phyloP scores from a whole-genome alignment of 192 early-diverging fungal species.

The Gaertneriomyces semiglobifer region DNA sequence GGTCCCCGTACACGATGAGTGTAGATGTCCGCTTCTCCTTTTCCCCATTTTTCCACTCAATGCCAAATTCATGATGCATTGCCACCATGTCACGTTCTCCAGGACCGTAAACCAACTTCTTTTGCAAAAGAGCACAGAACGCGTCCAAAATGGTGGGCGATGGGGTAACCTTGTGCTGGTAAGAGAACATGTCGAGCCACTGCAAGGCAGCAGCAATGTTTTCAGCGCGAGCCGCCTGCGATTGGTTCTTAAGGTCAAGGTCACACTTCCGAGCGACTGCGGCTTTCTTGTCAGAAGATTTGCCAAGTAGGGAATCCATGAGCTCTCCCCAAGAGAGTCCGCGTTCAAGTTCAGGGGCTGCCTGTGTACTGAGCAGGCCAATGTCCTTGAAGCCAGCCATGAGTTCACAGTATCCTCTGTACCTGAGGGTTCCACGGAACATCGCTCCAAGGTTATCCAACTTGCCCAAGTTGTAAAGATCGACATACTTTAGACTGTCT shows the following conservation, averaged over 20 bases:
- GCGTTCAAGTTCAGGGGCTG: conserved; percentile 27
- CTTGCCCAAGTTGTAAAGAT: conserved; percentile 77
- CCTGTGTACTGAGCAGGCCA: conserved; percentile 68
- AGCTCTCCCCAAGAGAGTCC: conserved; percentile 29
- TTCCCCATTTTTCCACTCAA: conserved; percentile 64
- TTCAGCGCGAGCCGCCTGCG: conserved; percentile 27
- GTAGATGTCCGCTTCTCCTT: conserved; percentile 75
- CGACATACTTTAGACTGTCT: conserved; percentile 84
- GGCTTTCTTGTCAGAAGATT: not conserved
- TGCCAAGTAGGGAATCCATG: conserved; percentile 22
- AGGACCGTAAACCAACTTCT: conserved; percentile 68
- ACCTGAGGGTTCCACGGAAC: conserved; percentile 93
- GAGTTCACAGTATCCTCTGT: conserved; percentile 85
- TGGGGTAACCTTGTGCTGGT: conserved; percentile 20
- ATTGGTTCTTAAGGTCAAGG: not conserved
- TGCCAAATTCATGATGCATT: conserved; percentile 92
- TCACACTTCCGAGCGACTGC: conserved; percentile 15
- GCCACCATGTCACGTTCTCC: conserved; percentile 91
- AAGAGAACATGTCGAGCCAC: conserved; percentile 42
- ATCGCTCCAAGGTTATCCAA: conserved; percentile 75
- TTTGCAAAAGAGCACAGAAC: conserved; percentile 76
- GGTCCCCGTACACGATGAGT: conserved; percentile 87
- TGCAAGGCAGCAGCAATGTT: conserved; percentile 57
- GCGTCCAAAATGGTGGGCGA: conserved; percentile 69
- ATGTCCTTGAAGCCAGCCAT: conserved; percentile 75